Evolutionary conservation across 2,329 filamentous ascomycete species (phyloP).

Genomic region (Septoria petroselini): DNA sequence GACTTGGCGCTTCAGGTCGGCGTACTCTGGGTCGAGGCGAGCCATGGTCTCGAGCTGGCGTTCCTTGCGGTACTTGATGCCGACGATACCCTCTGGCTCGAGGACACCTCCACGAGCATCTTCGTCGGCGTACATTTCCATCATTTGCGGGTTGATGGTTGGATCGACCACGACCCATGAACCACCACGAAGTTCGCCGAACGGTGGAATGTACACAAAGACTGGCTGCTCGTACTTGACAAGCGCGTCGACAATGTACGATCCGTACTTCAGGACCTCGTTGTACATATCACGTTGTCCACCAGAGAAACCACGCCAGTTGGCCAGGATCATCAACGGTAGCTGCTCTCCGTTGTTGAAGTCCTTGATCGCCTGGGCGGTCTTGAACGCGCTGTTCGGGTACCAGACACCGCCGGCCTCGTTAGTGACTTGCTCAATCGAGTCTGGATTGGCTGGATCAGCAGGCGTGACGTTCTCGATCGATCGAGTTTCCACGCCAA

Average conservation of each 20-base stretch:
- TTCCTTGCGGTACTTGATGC: slow-evolving; percentile 97
- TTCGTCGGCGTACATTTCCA: slow-evolving; percentile 99
- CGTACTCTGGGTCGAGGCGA: slow-evolving; percentile 81
- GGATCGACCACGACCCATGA: slow-evolving; percentile 99
- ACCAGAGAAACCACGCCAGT: slow-evolving; percentile 99
- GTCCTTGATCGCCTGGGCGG: slow-evolving; percentile 95
- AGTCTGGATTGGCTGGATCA: slow-evolving; percentile 96
- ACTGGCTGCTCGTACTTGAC: slow-evolving; percentile 98
- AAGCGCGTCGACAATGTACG: slow-evolving; percentile 96
- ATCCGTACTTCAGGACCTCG: slow-evolving; percentile 98
- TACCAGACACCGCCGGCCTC: slow-evolving; percentile 99
- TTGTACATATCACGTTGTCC: slow-evolving; percentile 99
- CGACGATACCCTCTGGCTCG: slow-evolving; percentile 95
- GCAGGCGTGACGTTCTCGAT: slow-evolving; percentile 96
- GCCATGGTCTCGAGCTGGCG: slow-evolving; percentile 98
- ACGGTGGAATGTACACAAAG: slow-evolving; percentile 97
- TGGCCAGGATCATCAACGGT: slow-evolving; percentile 97
- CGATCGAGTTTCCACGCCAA: slow-evolving; percentile 90
- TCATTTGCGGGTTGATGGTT: slow-evolving; percentile 91
- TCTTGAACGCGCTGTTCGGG: slow-evolving; percentile 99
- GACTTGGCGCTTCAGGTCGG: slow-evolving; percentile 75
- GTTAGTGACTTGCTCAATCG: slow-evolving; percentile 88
- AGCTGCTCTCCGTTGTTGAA: slow-evolving; percentile 99
- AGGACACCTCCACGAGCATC: slow-evolving; percentile 95
- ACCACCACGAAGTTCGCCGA: slow-evolving; percentile 93